Evolutionary conservation across 1,284 basidiomycete genomes (phyloP).

Genomic region (Sporisorium graminicola): DNA sequence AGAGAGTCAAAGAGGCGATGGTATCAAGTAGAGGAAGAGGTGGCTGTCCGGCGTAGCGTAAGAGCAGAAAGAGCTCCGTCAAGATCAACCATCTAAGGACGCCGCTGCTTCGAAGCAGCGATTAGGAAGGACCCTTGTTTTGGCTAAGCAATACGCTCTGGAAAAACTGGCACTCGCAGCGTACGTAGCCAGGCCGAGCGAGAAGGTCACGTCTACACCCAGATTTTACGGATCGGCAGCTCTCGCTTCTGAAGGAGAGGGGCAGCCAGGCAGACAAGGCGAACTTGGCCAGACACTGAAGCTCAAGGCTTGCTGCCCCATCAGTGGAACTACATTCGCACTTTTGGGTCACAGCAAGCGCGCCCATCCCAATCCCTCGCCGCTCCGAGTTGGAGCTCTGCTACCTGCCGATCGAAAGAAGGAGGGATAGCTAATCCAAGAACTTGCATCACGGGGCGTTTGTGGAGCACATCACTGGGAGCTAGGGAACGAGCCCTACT

Average conservation of each 20-base stretch:
- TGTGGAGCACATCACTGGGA: background rate
- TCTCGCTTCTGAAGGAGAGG: background rate
- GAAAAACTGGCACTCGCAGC: background rate
- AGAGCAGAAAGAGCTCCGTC: slow-evolving; percentile 8
- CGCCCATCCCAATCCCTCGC: background rate
- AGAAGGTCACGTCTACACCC: slow-evolving; percentile 5
- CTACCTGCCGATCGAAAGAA: background rate
- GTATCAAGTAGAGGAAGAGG: background rate
- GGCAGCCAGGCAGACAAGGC: background rate
- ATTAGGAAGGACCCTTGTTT: slow-evolving; percentile 15
- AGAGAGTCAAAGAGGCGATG: background rate
- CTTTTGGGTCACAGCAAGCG: too few relatives aligned
- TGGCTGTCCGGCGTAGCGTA: background rate
- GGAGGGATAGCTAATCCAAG: background rate
- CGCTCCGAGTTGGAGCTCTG: slow-evolving; percentile 5
- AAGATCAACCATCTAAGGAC: too few relatives aligned
- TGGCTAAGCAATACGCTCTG: slow-evolving; percentile 9
- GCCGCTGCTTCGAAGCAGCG: background rate
- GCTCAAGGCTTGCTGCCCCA: background rate
- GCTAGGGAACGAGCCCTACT: background rate
- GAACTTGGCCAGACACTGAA: slow-evolving; percentile 2
- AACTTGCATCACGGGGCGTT: background rate
- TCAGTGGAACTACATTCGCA: background rate
- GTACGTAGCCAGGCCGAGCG: background rate
- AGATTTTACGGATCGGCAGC: slow-evolving; percentile 36